Base-by-base conservation (phyloP, 352 stramenopile species). In the Phytophthora colocasiae region DNA sequence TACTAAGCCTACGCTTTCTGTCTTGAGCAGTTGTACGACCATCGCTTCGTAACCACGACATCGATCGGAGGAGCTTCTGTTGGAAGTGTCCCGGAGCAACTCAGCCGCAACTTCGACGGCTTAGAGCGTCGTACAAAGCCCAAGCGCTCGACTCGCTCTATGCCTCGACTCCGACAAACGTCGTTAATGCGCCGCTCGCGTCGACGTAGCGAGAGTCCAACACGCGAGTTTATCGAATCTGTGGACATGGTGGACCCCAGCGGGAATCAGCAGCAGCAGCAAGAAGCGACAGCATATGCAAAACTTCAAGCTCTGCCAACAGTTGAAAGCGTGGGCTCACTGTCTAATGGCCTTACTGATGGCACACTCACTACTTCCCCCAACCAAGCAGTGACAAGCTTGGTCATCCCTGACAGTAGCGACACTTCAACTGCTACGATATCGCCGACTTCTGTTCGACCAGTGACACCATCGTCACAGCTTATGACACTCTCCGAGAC, bases 161-260 rank as follows among this genome's bases (percentile, higher is more conserved):
- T 82, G 72, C 66, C 72, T 43, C 67, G 68, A n/a, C 48, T 79
- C 47, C 66, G 54, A 15, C 69, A 78, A 56, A 36, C 58, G 39
- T 66, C 58, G 6, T 65, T 24, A 6, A 50, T 40, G 14, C 74
- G 74, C 17, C 66, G 66, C 53, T 66, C 58, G n/a, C 62, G 76
- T 14, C 68, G 80, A 66, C 78, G 71, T n/a, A 90, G 77, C 15
- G 75, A 82, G 34, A 89, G 80, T 50, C 78, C 81, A 3, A 55
- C 75, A 7, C 74, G 69, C 10, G 72, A 71, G 15, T 53, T 61
- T 15, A 34, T 65, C 7, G 63, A 79, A 45, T 32, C 54, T 6
- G 45, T 62, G 19, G 58, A 71, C 14, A 58, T 71, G 51, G 50
- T 73, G 22, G 47, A 66, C 24, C 44, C 62, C 26, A 51, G 43